A percentile compares a stretch with the other conserved stretches of the same genome.
phyloP scores from a whole-genome alignment of 495 filamentous ascomycete species.

The Aspergillus haitiensis region DNA sequence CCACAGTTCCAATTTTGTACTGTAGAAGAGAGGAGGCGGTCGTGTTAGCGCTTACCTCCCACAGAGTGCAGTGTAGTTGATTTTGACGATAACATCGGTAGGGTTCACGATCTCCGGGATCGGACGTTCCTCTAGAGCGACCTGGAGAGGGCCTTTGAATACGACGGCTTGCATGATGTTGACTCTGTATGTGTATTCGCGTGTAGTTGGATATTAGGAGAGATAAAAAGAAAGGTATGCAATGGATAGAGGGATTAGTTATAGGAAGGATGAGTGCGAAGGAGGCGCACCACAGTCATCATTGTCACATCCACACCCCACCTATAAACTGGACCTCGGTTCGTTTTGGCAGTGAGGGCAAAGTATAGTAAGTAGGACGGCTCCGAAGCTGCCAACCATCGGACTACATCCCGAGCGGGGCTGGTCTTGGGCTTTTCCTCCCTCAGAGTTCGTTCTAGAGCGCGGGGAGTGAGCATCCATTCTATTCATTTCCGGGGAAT shows the following conservation, averaged over 20 bases:
- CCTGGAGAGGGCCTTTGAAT: conserved; percentile 38
- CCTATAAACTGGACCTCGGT: not conserved
- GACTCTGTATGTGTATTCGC: not conserved
- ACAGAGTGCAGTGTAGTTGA: conserved; percentile 80
- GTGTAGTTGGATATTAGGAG: no score
- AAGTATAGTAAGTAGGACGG: not conserved
- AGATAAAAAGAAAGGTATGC: no score
- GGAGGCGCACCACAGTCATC: no score
- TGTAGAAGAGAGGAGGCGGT: not conserved
- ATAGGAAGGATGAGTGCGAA: not conserved
- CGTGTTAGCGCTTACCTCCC: conserved; percentile 63
- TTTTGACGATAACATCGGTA: conserved; percentile 79
- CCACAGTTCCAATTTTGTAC: not conserved
- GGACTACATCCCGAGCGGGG: not conserved
- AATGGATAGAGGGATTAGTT: not conserved
- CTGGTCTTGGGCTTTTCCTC: not conserved
- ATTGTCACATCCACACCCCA: no score
- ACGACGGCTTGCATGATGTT: conserved; percentile 36
- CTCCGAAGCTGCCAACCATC: not conserved
- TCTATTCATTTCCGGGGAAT: no score
- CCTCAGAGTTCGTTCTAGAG: not conserved
- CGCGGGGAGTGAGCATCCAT: no score
- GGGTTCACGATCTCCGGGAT: conserved; percentile 59
- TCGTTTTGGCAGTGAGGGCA: not conserved
- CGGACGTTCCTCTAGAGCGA: conserved; percentile 46